These are phyloP conservation scores for Auricularia auricula-judae DNA, from an alignment of 768 basidiomycete species.

Conservation along the genomic window DNA sequence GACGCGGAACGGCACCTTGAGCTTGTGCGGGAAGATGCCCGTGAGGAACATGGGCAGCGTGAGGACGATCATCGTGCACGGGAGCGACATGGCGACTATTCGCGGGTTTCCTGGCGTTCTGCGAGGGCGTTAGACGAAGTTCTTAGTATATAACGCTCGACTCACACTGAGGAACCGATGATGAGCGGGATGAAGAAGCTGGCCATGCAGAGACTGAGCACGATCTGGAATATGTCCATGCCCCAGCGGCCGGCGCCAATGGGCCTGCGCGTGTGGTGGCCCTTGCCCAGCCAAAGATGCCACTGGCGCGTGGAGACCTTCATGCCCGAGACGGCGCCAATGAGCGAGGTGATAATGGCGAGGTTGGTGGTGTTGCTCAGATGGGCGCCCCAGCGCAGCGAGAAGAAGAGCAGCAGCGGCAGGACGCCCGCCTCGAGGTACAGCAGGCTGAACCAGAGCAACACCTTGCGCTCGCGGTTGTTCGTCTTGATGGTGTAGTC, in stretches of 20 bases:
- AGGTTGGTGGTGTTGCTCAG: conserved; percentile 19
- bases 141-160: neutral
- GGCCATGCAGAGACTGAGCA: conserved; percentile 14
- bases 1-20: conserved; percentile 19
- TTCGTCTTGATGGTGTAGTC: conserved; percentile 16
- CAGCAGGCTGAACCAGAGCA: conserved; percentile 17
- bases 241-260: conserved; percentile 20
- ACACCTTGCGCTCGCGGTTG: conserved; percentile 15
- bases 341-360: conserved; percentile 21
- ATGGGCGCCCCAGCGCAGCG: conserved; percentile 20
- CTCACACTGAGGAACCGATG: conserved; percentile 20
- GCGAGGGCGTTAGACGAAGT: neutral
- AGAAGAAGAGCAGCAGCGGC: conserved; percentile 21
- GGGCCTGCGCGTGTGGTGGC: conserved; percentile 15
- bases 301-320: conserved; percentile 17
- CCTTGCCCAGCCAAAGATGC: conserved; percentile 15
- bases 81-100: conserved; percentile 19
- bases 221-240: conserved; percentile 17
- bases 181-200: conserved; percentile 20
- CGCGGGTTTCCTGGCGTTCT: conserved; percentile 16
- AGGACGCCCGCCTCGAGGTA: conserved; percentile 20
- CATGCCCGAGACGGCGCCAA: conserved; percentile 20
- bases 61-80: conserved; percentile 18
- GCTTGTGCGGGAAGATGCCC: conserved; percentile 14
- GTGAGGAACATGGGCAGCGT: conserved; percentile 19